Evolutionary conservation across 345 rosid species (phyloP), one percentile per base, ranked within the genome.

Genomic region (Turritis glabra): DNA sequence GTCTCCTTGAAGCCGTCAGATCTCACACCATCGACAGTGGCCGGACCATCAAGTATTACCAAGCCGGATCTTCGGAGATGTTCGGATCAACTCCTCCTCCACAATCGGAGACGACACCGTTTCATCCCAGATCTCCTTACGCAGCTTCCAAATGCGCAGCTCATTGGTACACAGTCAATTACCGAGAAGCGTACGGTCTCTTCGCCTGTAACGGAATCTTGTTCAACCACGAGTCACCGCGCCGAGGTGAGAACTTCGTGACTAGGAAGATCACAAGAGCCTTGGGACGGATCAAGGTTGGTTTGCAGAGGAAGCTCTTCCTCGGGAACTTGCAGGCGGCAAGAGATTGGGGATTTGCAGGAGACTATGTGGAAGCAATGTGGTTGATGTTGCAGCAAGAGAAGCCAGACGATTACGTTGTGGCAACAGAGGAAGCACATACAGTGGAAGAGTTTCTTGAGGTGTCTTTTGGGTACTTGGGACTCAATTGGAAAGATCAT

Each of bases 321-420:
- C 58, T 94, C 63, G 98, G 97, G 61, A 94, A 94, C 50, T 63
- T 94, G 62, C 88, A 86, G 65, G 97, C 98, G 5, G 85, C 98
- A 8, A 77, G 98, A 68, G 97, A 94, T 17, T 94, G 98, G 97
- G 97, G 98, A 0, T 94, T 94, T 35, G 98, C 97, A 0, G 97
- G 97, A 48, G 97, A 94, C 55, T 94, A 94, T 26, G 97, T 91
- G 32, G 97, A 94, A 80, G 98, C 98, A n/a, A 91, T 94, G 98
- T 94, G 97, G 97, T 29, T 94, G 90, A 94, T 94, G 98, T 63
- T 94, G 73, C 98, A 94, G 82, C 96, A 91, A 51, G 97, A 90
- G 79, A 86, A 88, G 81, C 88, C 97, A 0, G 96, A 90, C 13
- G 98, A 94, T 71, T 94, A 91, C 61, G 98, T 94, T 54, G 97